Conservation (phyloP, 306 rosid genomes). For the Vigna reflexopilosa region DNA sequence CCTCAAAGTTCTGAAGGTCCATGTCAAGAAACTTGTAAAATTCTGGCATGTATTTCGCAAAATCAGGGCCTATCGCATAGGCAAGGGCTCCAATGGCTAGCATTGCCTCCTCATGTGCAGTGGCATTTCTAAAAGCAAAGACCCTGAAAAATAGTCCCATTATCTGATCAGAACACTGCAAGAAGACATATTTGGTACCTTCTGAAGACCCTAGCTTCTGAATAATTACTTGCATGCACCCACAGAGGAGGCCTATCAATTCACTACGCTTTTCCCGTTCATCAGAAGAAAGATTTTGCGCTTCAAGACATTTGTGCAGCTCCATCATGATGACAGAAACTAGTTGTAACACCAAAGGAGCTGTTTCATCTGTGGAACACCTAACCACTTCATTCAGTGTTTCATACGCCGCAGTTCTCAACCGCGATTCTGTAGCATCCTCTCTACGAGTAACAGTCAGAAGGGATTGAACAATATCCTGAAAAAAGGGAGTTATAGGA, state of each 20-base stretch:
- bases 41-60: conserved; percentile 83
- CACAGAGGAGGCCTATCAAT: conserved; percentile 87
- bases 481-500: conserved; percentile 80
- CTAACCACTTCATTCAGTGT: conserved; percentile 88
- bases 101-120: conserved; percentile 96
- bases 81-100: conserved; percentile 97
- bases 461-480: conserved; percentile 83
- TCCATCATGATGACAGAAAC: conserved; percentile 80
- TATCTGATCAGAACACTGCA: conserved; percentile 84
- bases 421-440: conserved; percentile 86
- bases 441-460: conserved; percentile 79
- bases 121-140: conserved; percentile 88
- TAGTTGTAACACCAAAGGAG: conserved; percentile 77
- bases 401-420: conserved; percentile 87
- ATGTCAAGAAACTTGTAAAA: conserved; percentile 78
- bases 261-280: conserved; percentile 84
- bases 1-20: conserved; percentile 95
- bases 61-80: conserved; percentile 75
- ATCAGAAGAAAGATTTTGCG: conserved; percentile 78
- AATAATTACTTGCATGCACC: conserved; percentile 87
- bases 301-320: conserved; percentile 83
- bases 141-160: conserved; percentile 85
- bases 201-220: conserved; percentile 88
- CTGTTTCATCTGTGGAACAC: conserved; percentile 84
- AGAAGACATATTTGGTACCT: conserved; percentile 68